Evolutionary conservation across 768 basidiomycete genomes (phyloP).

Genomic region (Trametes cinnabarina): DNA sequence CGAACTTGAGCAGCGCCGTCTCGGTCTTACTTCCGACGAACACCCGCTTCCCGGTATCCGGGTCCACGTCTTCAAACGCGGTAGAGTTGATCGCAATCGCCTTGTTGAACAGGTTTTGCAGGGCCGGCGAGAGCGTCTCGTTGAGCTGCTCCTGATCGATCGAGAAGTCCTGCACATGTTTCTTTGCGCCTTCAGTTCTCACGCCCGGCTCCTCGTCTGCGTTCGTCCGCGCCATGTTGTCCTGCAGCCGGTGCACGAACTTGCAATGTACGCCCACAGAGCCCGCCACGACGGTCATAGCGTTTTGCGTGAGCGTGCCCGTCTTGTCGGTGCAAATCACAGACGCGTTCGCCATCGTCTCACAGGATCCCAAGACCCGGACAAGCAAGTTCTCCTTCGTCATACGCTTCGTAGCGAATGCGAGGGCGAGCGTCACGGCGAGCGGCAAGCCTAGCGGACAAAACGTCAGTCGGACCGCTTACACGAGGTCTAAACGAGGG

Average conservation of each 20-base stretch:
- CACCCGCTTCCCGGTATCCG: slow-evolving; percentile 52
- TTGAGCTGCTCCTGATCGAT: slow-evolving; percentile 77
- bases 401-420: slow-evolving; percentile 99
- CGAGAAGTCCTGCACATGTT: slow-evolving; percentile 74
- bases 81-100: slow-evolving; percentile 92
- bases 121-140: slow-evolving; percentile 53
- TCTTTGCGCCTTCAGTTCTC: slow-evolving; percentile 32
- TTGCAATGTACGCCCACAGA: slow-evolving; percentile 93
- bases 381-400: slow-evolving; percentile 92
- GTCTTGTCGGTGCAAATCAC: slow-evolving; percentile 97
- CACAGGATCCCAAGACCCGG: slow-evolving; percentile 93
- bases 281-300: slow-evolving; percentile 95
- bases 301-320: slow-evolving; percentile 93
- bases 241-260: slow-evolving; percentile 77
- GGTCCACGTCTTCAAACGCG: slow-evolving; percentile 82
- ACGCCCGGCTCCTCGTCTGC: slow-evolving; percentile 51
- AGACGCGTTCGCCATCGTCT: slow-evolving; percentile 98
- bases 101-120: slow-evolving; percentile 72
- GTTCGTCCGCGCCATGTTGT: slow-evolving; percentile 71
- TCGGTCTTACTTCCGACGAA: slow-evolving; percentile 97
- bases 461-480: slow-evolving; percentile 12
- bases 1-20: slow-evolving; percentile 84
- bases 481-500: slow-evolving; percentile 4
- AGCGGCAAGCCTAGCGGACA: slow-evolving; percentile 71
- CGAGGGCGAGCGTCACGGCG: slow-evolving; percentile 93